Percentiles rank a stretch among this genome's conserved stretches.
These are phyloP conservation scores for Lablab purpureus DNA, from an alignment of 306 rosid species.

Conservation along the genomic window DNA sequence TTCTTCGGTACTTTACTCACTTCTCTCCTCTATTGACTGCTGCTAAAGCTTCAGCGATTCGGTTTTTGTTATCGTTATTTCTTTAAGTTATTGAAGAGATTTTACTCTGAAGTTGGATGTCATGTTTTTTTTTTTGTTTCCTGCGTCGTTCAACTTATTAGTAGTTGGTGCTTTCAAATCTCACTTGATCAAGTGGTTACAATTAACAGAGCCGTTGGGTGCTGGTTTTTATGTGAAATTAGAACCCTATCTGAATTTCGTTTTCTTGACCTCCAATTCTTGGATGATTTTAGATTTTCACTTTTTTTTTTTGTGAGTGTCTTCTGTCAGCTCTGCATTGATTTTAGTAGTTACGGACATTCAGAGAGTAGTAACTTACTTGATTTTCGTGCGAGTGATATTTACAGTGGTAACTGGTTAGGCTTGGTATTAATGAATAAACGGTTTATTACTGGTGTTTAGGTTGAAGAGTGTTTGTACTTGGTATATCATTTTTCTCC, in stretches of 20 bases:
- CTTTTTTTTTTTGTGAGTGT: background rate
- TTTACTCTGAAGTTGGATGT: constrained; percentile 3
- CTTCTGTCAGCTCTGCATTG: background rate
- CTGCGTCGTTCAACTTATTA: background rate
- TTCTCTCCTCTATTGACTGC: background rate
- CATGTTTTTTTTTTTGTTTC: background rate
- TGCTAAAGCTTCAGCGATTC: background rate
- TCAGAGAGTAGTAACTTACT: constrained; percentile 24
- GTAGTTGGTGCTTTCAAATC: background rate
- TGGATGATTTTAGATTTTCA: background rate
- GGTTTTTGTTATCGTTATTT: background rate
- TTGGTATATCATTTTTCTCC: background rate
- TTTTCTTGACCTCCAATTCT: constrained; percentile 5
- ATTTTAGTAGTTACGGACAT: constrained; percentile 23
- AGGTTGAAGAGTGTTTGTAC: background rate
- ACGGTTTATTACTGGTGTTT: background rate
- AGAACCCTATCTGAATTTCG: constrained; percentile 18
- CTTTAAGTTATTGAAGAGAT: background rate
- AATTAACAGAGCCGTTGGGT: background rate
- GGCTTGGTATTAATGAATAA: constrained; percentile 31
- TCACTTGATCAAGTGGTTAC: background rate
- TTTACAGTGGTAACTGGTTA: constrained; percentile 27
- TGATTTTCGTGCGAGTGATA: background rate
- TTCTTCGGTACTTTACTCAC: constrained; percentile 35
- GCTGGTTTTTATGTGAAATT: constrained; percentile 34